These are phyloP conservation scores for Paramarasmius palmivorus DNA, from an alignment of 1,284 basidiomycete species.

Conservation along the genomic window DNA sequence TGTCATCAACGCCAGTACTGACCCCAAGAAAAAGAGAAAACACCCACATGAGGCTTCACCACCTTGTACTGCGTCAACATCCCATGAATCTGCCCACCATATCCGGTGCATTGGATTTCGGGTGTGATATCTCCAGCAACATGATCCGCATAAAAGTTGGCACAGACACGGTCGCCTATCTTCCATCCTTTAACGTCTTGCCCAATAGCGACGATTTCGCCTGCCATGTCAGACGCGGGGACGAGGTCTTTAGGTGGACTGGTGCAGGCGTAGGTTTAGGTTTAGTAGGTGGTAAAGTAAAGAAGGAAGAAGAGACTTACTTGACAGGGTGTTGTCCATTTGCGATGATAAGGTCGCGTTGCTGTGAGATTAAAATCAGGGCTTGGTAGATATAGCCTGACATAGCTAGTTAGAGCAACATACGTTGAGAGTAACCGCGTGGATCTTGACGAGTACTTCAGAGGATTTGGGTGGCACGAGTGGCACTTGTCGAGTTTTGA, in stretches of 20 bases:
- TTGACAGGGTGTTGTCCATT: constrained; percentile 30
- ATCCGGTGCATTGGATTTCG: constrained; percentile 26
- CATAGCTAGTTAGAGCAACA: constrained; percentile 15
- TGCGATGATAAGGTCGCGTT: constrained; percentile 40
- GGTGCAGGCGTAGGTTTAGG: no score
- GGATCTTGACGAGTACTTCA: constrained; percentile 45
- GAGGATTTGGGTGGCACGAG: constrained; percentile 29
- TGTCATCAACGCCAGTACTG: no score
- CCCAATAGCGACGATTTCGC: constrained; percentile 52
- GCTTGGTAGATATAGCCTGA: no score
- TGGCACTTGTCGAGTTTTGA: constrained; percentile 27
- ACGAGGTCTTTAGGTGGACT: constrained; percentile 28
- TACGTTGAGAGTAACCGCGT: constrained; percentile 48
- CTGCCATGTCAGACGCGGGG: constrained; percentile 55
- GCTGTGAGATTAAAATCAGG: constrained; percentile 30
- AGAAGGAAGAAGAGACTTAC: constrained; percentile 12
- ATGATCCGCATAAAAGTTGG: constrained; percentile 34
- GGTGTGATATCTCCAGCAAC: constrained; percentile 30
- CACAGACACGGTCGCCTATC: constrained; percentile 48
- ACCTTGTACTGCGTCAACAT: constrained; percentile 45
- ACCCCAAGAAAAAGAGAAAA: no score
- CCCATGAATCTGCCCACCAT: constrained; percentile 47
- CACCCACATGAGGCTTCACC: constrained; percentile 32
- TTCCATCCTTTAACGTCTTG: constrained; percentile 39
- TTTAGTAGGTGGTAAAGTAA: neutral